Evolutionary conservation across 257 asterid species (phyloP).

Genomic region (Ehretia macrophylla): DNA sequence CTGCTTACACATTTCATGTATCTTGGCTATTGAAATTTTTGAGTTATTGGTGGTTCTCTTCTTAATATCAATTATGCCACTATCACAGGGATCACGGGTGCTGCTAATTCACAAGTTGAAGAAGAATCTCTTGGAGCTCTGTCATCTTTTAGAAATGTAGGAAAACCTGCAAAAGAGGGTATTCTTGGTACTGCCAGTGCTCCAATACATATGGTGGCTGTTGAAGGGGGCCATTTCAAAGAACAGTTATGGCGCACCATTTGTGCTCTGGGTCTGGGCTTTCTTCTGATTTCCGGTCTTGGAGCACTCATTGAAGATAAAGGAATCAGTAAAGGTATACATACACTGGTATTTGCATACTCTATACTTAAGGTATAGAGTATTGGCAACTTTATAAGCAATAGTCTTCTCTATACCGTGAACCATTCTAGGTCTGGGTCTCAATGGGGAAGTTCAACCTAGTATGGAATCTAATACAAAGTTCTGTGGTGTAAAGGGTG

Average conservation of each 20-base stretch:
- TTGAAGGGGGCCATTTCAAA: conserved; percentile 8
- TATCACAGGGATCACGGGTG: background rate
- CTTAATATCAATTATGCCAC: background rate
- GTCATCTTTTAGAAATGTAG: conserved; percentile 6
- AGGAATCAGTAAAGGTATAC: conserved; percentile 3
- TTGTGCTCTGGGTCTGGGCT: conserved; percentile 3
- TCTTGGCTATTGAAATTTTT: background rate
- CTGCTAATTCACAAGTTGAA: background rate
- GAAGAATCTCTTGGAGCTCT: background rate
- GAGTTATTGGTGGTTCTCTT: background rate
- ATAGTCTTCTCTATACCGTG: background rate
- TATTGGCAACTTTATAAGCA: background rate
- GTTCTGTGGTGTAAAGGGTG: conserved; percentile 91
- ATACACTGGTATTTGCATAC: background rate
- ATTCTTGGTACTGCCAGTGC: conserved; percentile 12
- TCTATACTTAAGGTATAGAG: background rate
- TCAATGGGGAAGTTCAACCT: conserved; percentile 87
- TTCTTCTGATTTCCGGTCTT: conserved; percentile 6
- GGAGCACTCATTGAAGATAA: conserved; percentile 7
- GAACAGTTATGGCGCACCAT: conserved; percentile 9
- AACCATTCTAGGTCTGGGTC: conserved; percentile 61
- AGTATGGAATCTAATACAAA: conserved; percentile 76
- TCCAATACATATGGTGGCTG: conserved; percentile 10
- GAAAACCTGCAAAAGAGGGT: conserved; percentile 3
- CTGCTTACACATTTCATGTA: background rate